phyloP scores from a whole-genome alignment of 1,284 basidiomycete genomes.

The Tilletia indica region DNA sequence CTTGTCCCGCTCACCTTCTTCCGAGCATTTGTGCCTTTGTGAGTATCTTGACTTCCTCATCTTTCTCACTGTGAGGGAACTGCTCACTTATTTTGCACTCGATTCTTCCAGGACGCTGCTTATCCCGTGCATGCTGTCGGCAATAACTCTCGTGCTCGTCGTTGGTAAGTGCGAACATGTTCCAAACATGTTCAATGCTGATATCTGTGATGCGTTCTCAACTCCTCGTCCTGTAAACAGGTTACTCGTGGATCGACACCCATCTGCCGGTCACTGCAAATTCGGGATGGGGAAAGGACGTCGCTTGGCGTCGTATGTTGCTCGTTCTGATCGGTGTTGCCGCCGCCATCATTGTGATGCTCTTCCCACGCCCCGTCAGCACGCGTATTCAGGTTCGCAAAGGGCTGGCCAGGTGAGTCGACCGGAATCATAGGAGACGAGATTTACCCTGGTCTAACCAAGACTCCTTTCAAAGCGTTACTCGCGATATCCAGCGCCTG shows the following conservation, averaged over 20 bases:
- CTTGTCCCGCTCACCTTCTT: slow-evolving; percentile 63
- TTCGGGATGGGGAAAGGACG: slow-evolving; percentile 62
- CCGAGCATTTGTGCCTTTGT: slow-evolving; percentile 64
- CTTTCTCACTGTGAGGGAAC: slow-evolving; percentile 29
- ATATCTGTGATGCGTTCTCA: no score
- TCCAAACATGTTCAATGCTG: no score
- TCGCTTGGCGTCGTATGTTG: slow-evolving; percentile 62
- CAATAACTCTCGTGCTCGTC: slow-evolving; percentile 56
- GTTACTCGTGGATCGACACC: slow-evolving; percentile 66
- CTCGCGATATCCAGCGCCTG: slow-evolving; percentile 56
- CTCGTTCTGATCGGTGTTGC: slow-evolving; percentile 61
- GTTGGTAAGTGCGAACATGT: slow-evolving; percentile 49
- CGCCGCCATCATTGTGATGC: slow-evolving; percentile 61
- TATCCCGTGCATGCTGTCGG: slow-evolving; percentile 50
- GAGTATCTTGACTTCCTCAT: slow-evolving; percentile 60
- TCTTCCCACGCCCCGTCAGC: slow-evolving; percentile 63
- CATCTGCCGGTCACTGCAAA: slow-evolving; percentile 60
- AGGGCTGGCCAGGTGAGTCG: slow-evolving; percentile 57
- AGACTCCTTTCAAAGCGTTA: slow-evolving; percentile 45
- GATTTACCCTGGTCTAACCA: slow-evolving; percentile 29
- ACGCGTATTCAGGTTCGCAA: slow-evolving; percentile 61
- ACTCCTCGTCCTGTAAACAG: no score
- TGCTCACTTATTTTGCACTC: slow-evolving; percentile 63
- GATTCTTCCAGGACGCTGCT: slow-evolving; percentile 61
- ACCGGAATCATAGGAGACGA: slow-evolving; percentile 26